Evolutionary conservation across 495 filamentous ascomycete genomes (phyloP).

Genomic region (Neurospora intermedia): DNA sequence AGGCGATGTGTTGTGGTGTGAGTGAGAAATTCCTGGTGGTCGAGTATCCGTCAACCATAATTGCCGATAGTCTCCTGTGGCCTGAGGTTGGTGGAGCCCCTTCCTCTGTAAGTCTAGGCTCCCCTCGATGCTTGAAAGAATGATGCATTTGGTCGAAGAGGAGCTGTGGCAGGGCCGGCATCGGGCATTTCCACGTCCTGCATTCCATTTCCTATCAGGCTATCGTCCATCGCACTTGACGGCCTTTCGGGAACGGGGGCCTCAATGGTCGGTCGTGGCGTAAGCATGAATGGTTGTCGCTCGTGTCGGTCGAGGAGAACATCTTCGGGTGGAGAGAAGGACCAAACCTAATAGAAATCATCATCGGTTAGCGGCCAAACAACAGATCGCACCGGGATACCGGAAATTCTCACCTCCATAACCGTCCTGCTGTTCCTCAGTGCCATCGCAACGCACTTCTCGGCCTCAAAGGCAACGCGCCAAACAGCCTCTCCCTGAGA

Average conservation of each 20-base stretch:
- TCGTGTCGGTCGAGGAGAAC: constrained; percentile 39
- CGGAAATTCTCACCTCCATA: constrained; percentile 69
- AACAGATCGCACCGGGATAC: constrained; percentile 5
- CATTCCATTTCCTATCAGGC: constrained; percentile 14
- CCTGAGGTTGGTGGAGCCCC: not conserved
- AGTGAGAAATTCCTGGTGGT: not conserved
- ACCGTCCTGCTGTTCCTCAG: constrained; percentile 71
- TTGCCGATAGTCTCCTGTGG: not conserved
- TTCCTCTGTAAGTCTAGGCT: not conserved
- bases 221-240: constrained; percentile 28
- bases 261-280: constrained; percentile 24
- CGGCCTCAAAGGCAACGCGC: constrained; percentile 95
- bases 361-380: not conserved
- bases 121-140: constrained; percentile 28
- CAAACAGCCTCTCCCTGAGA: constrained; percentile 88
- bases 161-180: constrained; percentile 34
- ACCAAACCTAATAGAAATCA: constrained; percentile 57
- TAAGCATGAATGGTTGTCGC: constrained; percentile 14
- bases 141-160: constrained; percentile 26
- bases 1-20: not conserved
- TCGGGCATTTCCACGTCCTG: constrained; percentile 39
- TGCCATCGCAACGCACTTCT: constrained; percentile 95
- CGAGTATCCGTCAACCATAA: not conserved
- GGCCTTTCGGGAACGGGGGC: constrained; percentile 28
- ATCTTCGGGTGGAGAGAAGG: constrained; percentile 78